Conservation (phyloP, 768 basidiomycete species). For the Astraeus odoratus region DNA sequence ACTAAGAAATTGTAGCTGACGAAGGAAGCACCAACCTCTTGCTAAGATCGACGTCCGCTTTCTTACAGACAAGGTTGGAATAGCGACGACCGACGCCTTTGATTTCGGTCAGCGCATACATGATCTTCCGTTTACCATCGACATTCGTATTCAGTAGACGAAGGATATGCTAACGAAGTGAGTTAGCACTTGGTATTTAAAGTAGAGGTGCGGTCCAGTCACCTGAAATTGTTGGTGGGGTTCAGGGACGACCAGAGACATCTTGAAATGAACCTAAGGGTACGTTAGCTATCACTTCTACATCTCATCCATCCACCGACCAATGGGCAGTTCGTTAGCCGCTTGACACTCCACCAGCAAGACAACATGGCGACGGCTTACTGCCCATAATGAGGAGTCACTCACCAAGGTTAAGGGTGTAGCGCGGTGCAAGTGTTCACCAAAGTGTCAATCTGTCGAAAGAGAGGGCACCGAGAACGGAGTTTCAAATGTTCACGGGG, state of each 20-base stretch:
- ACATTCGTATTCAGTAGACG: slow-evolving; percentile 99
- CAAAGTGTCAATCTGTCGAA: too few species aligned
- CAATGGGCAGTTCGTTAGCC: too few species aligned
- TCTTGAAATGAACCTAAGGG: slow-evolving; percentile 29
- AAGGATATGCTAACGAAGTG: slow-evolving; percentile 76
- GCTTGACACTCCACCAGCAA: too few species aligned
- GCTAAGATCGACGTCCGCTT: slow-evolving; percentile 97
- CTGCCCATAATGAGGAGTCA: too few species aligned
- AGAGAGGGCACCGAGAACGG: too few species aligned
- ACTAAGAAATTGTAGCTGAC: slow-evolving; percentile 2
- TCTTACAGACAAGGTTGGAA: slow-evolving; percentile 99
- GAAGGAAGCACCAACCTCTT: slow-evolving; percentile 71
- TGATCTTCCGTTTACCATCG: slow-evolving; percentile 98
- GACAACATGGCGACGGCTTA: too few species aligned
- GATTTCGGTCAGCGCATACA: slow-evolving; percentile 99
- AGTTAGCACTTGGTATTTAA: slow-evolving; percentile 3
- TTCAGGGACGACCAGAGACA: slow-evolving; percentile 98
- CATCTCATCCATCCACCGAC: slow-evolving; percentile 15
- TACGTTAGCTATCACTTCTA: slow-evolving; percentile 13
- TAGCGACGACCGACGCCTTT: slow-evolving; percentile 99
- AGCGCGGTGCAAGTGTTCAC: too few species aligned
- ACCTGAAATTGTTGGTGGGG: slow-evolving; percentile 95
- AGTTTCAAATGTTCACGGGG: background rate
- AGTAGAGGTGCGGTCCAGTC: slow-evolving; percentile 10
- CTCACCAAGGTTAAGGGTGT: too few species aligned